Conservation (phyloP, 2,329 filamentous ascomycete genomes). For the Diaporthe sp. region DNA sequence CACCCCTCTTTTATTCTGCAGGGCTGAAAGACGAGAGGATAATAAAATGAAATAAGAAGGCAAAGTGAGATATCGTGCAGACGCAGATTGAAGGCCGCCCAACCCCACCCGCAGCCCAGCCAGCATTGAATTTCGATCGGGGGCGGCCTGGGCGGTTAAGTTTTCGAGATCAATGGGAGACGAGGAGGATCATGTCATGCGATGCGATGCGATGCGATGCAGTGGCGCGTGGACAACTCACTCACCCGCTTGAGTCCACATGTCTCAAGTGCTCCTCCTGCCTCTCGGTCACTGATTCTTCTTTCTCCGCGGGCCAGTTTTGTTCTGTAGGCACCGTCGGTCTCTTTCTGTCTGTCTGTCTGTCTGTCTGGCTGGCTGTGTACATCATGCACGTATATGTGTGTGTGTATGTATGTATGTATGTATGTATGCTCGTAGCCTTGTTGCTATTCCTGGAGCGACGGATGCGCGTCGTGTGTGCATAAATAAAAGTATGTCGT, state of each 20-base stretch:
- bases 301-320: not conserved
- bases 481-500: not conserved
- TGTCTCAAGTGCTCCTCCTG: not conserved
- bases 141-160: too few species aligned
- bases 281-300: not conserved
- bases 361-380: too few species aligned
- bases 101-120: not conserved
- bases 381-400: not conserved
- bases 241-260: not conserved
- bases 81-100: too few species aligned
- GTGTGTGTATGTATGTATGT: not conserved
- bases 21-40: not conserved
- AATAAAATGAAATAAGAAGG: too few species aligned
- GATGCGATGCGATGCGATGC: not conserved
- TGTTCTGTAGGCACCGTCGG: too few species aligned
- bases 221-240: slow-evolving; percentile 2
- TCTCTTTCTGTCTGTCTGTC: too few species aligned
- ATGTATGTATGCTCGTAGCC: not conserved
- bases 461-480: not conserved
- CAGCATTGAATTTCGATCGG: not conserved
- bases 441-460: not conserved
- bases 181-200: too few species aligned
- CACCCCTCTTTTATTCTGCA: slow-evolving; percentile 19
- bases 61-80: too few species aligned
- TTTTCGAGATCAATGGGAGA: not conserved